phyloP scores from a whole-genome alignment of 2,329 filamentous ascomycete genomes.

The Fusarium nurragi region DNA sequence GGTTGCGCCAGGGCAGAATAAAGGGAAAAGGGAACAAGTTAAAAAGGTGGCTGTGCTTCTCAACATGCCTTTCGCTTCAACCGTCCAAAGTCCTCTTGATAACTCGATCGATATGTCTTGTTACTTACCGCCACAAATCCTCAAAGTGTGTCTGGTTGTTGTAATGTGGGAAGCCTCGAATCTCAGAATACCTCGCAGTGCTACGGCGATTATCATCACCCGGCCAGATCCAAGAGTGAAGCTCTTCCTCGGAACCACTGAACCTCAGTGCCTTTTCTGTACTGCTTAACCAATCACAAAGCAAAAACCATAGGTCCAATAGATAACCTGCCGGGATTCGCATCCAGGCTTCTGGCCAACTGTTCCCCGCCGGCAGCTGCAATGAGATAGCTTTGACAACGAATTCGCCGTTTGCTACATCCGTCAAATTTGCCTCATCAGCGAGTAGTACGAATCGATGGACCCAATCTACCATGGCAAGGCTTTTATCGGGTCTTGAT shows the following conservation, averaged over 20 bases:
- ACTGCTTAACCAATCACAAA: background rate
- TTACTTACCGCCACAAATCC: background rate
- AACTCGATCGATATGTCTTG: background rate
- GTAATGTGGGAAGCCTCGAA: background rate
- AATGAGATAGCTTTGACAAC: background rate
- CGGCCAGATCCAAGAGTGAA: background rate
- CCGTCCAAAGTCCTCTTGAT: background rate
- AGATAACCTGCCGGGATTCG: constrained; percentile 13
- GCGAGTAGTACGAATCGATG: background rate
- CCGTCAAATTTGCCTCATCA: background rate
- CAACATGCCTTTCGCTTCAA: background rate
- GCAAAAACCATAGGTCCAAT: constrained; percentile 7
- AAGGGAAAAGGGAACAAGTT: background rate
- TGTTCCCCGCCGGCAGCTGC: background rate
- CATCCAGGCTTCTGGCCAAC: background rate
- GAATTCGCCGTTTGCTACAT: background rate
- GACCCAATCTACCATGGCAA: background rate
- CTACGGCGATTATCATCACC: background rate
- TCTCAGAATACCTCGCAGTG: background rate
- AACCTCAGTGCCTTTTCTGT: background rate
- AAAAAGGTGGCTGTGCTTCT: background rate
- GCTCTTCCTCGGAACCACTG: background rate
- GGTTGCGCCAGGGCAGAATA: background rate
- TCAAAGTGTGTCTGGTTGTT: background rate
- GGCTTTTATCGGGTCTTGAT: background rate